Conservation (phyloP, 2,329 filamentous ascomycete species). For the Aspergillus brasiliensis region DNA sequence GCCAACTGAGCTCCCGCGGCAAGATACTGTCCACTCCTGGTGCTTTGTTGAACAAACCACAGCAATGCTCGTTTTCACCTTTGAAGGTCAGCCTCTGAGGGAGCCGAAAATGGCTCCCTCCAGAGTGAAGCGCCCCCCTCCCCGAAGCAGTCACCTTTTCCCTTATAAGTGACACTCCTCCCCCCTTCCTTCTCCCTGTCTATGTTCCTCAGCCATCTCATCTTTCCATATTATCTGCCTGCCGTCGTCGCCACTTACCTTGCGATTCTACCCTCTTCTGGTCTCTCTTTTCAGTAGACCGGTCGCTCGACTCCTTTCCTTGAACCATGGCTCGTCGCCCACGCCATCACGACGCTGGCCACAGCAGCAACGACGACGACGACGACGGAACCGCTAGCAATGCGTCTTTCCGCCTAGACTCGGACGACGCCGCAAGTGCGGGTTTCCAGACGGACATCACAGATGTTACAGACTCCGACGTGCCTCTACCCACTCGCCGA, state of each 20-base stretch:
- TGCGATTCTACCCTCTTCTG: not conserved
- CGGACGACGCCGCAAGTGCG: not conserved
- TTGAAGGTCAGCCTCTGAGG: too few relatives aligned
- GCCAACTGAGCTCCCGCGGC: too few relatives aligned
- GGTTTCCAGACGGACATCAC: constrained; percentile 3
- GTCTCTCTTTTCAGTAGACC: not conserved
- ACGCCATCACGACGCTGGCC: not conserved
- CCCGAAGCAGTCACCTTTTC: constrained; percentile 1
- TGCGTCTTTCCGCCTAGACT: constrained; percentile 8
- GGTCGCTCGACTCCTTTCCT: not conserved
- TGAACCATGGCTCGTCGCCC: constrained; percentile 5
- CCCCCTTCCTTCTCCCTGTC: not conserved
- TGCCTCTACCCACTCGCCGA: not conserved
- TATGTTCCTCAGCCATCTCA: not conserved
- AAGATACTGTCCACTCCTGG: too few relatives aligned
- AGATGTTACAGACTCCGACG: constrained; percentile 6
- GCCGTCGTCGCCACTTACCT: not conserved
- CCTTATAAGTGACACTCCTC: constrained; percentile 6
- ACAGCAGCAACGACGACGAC: constrained; percentile 1
- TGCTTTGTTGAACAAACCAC: too few relatives aligned
- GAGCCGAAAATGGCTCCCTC: constrained; percentile 4
- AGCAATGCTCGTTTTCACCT: too few relatives aligned
- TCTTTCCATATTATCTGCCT: constrained; percentile 6
- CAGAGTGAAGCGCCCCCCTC: constrained; percentile 6
- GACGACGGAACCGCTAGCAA: constrained; percentile 6